phyloP scores from a whole-genome alignment of 768 basidiomycete genomes.

The Suillus decipiens region DNA sequence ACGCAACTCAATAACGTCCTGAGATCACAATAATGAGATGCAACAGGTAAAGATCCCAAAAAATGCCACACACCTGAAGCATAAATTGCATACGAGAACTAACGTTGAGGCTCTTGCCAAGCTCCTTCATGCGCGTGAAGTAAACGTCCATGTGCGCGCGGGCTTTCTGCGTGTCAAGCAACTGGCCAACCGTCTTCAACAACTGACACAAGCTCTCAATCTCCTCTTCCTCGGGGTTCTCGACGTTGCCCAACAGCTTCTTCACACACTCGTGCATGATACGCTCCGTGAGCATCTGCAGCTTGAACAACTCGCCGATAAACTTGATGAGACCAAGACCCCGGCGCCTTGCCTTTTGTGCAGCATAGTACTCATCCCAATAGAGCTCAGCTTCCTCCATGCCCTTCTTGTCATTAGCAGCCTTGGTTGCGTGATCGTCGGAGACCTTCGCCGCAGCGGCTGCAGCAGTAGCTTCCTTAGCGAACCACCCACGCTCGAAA shows the following conservation, averaged over 20 bases:
- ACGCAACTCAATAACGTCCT: slow-evolving; percentile 93
- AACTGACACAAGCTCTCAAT: slow-evolving; percentile 96
- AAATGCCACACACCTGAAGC: slow-evolving; percentile 72
- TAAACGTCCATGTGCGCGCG: slow-evolving; percentile 89
- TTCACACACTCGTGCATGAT: slow-evolving; percentile 99
- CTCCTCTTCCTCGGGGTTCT: slow-evolving; percentile 97
- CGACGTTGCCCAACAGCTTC: slow-evolving; percentile 90
- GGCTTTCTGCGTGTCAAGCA: slow-evolving; percentile 83
- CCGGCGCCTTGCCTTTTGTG: slow-evolving; percentile 95
- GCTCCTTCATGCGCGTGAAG: slow-evolving; percentile 86
- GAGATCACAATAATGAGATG: slow-evolving; percentile 4
- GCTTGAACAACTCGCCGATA: slow-evolving; percentile 97
- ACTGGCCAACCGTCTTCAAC: slow-evolving; percentile 82
- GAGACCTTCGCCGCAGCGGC: slow-evolving; percentile 80
- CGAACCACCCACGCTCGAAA: slow-evolving; percentile 94
- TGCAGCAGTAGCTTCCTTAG: slow-evolving; percentile 60
- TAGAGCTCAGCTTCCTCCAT: slow-evolving; percentile 70
- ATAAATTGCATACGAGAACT: slow-evolving; percentile 92
- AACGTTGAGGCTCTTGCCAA: slow-evolving; percentile 76
- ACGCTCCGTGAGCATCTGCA: slow-evolving; percentile 95
- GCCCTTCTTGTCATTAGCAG: slow-evolving; percentile 59
- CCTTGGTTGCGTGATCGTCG: slow-evolving; percentile 80
- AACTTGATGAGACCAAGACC: slow-evolving; percentile 97
- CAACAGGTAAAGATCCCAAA: slow-evolving; percentile 4
- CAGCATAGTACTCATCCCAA: slow-evolving; percentile 94